phyloP scores from a whole-genome alignment of 208 protist genomes.

The Leishmania martiniquensis region DNA sequence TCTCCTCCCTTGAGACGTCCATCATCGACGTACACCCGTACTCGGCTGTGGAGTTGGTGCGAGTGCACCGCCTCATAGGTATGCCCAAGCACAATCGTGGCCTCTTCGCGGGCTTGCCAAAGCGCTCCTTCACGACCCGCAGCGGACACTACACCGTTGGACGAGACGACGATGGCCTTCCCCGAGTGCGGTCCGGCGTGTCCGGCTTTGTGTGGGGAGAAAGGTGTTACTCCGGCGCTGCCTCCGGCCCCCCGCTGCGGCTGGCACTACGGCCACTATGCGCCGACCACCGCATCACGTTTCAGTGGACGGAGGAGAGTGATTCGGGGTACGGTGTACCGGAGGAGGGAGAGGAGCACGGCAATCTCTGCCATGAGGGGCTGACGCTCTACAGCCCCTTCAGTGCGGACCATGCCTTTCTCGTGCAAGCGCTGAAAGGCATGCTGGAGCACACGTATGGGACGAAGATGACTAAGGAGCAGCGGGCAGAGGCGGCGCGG shows the following conservation, averaged over 20 bases:
- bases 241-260: background rate
- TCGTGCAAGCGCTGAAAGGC: constrained; percentile 14
- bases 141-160: constrained; percentile 51
- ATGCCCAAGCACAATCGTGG: constrained; percentile 69
- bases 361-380: background rate
- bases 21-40: constrained; percentile 10
- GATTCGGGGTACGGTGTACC: background rate
- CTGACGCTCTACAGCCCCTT: background rate
- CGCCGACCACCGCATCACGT: constrained; percentile 1
- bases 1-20: background rate
- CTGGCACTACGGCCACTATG: constrained; percentile 6
- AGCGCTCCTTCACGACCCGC: constrained; percentile 35
- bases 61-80: constrained; percentile 51
- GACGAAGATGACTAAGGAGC: constrained; percentile 32
- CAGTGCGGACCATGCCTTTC: background rate
- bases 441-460: constrained; percentile 47
- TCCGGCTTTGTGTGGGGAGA: constrained; percentile 35
- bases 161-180: constrained; percentile 4
- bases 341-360: background rate
- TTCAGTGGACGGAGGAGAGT: constrained; percentile 11
- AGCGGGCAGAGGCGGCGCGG: constrained; percentile 32
- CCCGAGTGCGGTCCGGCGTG: constrained; percentile 44
- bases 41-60: constrained; percentile 42
- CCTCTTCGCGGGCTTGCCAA: constrained; percentile 47
- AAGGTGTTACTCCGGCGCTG: background rate